A percentile compares a stretch with the other conserved stretches of the same genome.
Conservation (phyloP, 2,329 filamentous ascomycete species). For the Truncatella angustata region DNA sequence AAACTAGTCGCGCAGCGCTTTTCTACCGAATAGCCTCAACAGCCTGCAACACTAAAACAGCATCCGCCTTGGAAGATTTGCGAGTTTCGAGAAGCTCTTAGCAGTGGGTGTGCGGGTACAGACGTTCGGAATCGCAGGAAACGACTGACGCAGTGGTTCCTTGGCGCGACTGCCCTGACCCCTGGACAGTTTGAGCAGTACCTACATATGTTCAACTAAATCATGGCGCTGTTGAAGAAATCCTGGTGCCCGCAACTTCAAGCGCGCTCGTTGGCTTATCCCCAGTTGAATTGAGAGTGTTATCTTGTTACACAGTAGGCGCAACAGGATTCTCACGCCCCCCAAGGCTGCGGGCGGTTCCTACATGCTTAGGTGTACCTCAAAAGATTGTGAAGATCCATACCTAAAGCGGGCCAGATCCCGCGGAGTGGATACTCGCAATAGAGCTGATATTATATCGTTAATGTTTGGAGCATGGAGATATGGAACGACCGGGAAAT, state of each 20-base stretch:
- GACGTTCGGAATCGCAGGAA: not conserved
- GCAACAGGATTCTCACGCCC: too few relatives aligned
- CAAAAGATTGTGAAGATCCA: not conserved
- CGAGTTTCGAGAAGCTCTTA: conserved; percentile 23
- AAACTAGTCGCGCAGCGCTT: conserved; percentile 6
- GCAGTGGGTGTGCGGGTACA: not conserved
- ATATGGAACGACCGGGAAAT: conserved; percentile 9
- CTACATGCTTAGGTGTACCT: not conserved
- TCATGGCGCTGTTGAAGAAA: too few relatives aligned
- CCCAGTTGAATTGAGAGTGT: too few relatives aligned
- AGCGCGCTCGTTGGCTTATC: too few relatives aligned
- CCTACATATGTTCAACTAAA: too few relatives aligned
- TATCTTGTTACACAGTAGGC: too few relatives aligned
- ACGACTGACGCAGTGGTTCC: not conserved
- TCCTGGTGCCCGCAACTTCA: too few relatives aligned
- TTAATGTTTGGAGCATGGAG: not conserved
- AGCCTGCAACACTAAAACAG: conserved; percentile 17
- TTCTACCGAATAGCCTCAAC: conserved; percentile 18
- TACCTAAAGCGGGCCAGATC: not conserved
- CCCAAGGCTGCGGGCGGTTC: too few relatives aligned
- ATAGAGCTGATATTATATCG: conserved; percentile 5
- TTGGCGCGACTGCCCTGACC: conserved; percentile 1
- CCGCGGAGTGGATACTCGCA: not conserved
- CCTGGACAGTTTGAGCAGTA: conserved; percentile 1
- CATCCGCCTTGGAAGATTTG: conserved; percentile 13